Evolutionary conservation across 192 early-diverging fungal genomes (phyloP), one percentile per base, ranked within the genome.

Genomic region (Coemansia sp.): DNA sequence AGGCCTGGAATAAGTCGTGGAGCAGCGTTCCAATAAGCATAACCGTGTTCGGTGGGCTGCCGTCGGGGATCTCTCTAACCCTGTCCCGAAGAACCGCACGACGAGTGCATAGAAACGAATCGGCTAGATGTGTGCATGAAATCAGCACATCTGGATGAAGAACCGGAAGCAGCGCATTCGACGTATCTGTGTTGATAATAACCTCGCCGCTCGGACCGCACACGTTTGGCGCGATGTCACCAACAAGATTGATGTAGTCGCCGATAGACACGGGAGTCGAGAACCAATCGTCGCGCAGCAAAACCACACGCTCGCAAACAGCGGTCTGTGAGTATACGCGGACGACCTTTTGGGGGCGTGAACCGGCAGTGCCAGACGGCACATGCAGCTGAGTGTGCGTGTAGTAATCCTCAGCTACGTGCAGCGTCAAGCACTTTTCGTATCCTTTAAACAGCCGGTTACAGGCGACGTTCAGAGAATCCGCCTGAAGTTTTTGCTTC

Each of bases 91-190:
- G 75, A 22, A 95, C 88, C 0, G 91, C 87, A 41, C 86, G 89
- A 6, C 96, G 86, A 20, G 90, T 63, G 68, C 96, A 99, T 0
- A 64, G 43, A 49, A 90, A 93, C 19, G 86, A 86, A 14, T 94
- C 91, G 0, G 95, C 76, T 4, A 94, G 74, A 5, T 84, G 72
- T 5, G 96, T 94, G 23, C 87, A 85, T 0, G 92, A 84, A 17
- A 97, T 81, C 14, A 99, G 74, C 3, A 67, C 66, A 71, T 97
- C 96, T 2, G 96, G 96, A 52, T 93, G 85, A 15, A 93, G 69
- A 35, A 96, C 85, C 0, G 93, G 63, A 11, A 58, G 66, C 25
- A 90, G 75, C 35, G 83, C 75, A 4, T 89, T 57, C 10, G 32
- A 54, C 6, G 63, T 35, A 41, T 87, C 85, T 5, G 62, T 63